Evolutionary conservation across 306 rosid genomes (phyloP), one percentile per base, ranked within the genome.

Genomic region (Pyrus pyrifolia): DNA sequence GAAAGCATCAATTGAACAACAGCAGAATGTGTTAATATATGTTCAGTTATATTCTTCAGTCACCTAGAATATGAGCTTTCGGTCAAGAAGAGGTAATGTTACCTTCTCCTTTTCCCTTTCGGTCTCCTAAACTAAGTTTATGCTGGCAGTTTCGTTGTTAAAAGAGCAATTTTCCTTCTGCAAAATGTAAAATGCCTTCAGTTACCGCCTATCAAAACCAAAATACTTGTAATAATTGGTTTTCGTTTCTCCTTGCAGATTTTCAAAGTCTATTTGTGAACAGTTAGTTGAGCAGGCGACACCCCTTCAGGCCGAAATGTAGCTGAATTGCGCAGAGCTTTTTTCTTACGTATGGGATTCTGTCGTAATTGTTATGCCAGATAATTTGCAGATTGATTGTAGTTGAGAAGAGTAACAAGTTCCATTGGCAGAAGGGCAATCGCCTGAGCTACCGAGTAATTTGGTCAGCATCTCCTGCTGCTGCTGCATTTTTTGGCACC

Each of bases 1-100:
- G 89, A 68, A 88, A 73, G 71, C 77, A 57, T 81, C 89, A 49
- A 82, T 40, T 70, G 55, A 79, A 62, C 72, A 79, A 80, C 65
- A 58, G 71, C 15, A 7, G 63, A 69, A 25, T 49, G 29, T 18
- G 30, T 1, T 58, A 40, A 75, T 52, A 40, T 69, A 40, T 7
- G 18, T 23, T 52, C 19, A 19, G 25, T 31, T 31, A 8, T 31
- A 68, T 74, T 83, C 76, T 83, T 82, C 57, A 44, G 27, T 82
- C 60, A 40, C 53, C 57, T 66, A 55, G 62, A 15, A 21, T 38
- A 38, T 66, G 79, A 61, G 78, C 52, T 77, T 79, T 40, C 63
- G 3, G 38, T 57, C 57, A 35, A 68, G 76, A 42, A 52, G 70
- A 78, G 93, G 89, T 86, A 84, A 31, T 65, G 76, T 46, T 68